phyloP scores from a whole-genome alignment of 805 yeast species.

The Lipomyces yamadae region DNA sequence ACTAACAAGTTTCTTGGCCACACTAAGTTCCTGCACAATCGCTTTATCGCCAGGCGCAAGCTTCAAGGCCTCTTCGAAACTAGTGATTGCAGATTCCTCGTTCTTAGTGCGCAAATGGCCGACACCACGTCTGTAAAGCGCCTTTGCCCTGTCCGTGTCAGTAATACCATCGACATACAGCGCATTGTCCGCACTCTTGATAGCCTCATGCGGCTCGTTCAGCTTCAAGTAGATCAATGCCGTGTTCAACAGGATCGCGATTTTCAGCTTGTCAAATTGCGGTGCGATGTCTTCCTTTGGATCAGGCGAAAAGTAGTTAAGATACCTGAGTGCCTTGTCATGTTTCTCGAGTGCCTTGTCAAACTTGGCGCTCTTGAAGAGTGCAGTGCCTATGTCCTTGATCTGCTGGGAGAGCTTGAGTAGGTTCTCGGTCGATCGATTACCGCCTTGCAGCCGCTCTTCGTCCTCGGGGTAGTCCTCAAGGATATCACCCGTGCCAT shows the following conservation, averaged over 20 bases:
- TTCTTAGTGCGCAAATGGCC: slow-evolving; percentile 68
- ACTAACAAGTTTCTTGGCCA: slow-evolving; percentile 37
- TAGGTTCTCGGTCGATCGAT: slow-evolving; percentile 63
- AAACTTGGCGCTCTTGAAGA: slow-evolving; percentile 68
- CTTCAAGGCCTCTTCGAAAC: slow-evolving; percentile 66
- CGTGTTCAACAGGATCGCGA: slow-evolving; percentile 69
- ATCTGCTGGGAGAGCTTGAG: slow-evolving; percentile 66
- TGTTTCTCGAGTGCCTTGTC: slow-evolving; percentile 68
- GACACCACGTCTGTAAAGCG: slow-evolving; percentile 81
- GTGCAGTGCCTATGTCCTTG: slow-evolving; percentile 78
- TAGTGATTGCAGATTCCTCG: slow-evolving; percentile 70
- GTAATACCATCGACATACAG: slow-evolving; percentile 64
- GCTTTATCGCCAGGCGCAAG: slow-evolving; percentile 59
- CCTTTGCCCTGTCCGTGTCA: slow-evolving; percentile 78
- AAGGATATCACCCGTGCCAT: slow-evolving; percentile 81
- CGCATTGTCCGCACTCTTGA: slow-evolving; percentile 68
- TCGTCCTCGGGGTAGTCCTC: slow-evolving; percentile 79
- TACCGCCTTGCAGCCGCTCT: slow-evolving; percentile 57
- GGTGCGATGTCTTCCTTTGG: slow-evolving; percentile 43
- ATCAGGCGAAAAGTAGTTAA: slow-evolving; percentile 75
- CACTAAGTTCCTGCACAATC: slow-evolving; percentile 39
- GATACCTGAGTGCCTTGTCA: slow-evolving; percentile 69
- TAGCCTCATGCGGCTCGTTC: slow-evolving; percentile 58
- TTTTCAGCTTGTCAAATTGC: slow-evolving; percentile 52
- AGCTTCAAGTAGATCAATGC: slow-evolving; percentile 75